Base-by-base conservation (phyloP, 352 stramenopile genomes). In the Peronosclerospora sorghi region DNA sequence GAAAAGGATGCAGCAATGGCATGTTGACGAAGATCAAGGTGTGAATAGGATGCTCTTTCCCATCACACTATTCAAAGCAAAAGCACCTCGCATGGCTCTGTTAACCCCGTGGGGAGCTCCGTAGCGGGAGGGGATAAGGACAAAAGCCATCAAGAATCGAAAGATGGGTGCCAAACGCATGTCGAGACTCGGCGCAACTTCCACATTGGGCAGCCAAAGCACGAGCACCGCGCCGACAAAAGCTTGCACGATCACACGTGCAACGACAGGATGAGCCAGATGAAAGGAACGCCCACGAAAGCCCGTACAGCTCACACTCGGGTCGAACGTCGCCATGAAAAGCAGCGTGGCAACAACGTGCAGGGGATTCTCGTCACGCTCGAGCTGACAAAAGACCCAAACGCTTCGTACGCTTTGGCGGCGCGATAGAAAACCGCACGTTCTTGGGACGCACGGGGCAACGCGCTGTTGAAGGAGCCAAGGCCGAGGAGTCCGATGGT, bases 361-460 rank as follows among this genome's bases (percentile, higher is more conserved):
- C 76, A 81, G 36, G 68, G 68, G 37, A 81, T 70, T 67, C 96
- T 87, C 8, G 70, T 62, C 17, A 96, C 35, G 6, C 8, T 41
- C 8, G 20, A 10, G 29, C 10, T 70, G 3, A 95, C 36, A 21
- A 75, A 78, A 52, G 96, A 91, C 51, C 83, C 78, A 7, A 74
- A 46, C 17, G 78, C 55, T 27, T 82, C 73, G 57, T 97, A 97
- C 50, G 94, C 96, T 51, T 88, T 47, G 9, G 85, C 73, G 6
- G 83, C 75, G 24, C 87, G 69, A 74, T 97, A 97, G 55, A 93
- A 98, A 23, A 86, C 75, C 12, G 86, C 85, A 32, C 89, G 70
- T 44, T 96, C 83, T 14, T 79, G 67, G 23, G 83, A 57, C 24
- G 89, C 73, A 8, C 94, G 56, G 3, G 81, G 66, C 32, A 96